These are phyloP conservation scores for Sordariomycetes sp. DNA, from an alignment of 2,329 filamentous ascomycete genomes.

Conservation along the genomic window DNA sequence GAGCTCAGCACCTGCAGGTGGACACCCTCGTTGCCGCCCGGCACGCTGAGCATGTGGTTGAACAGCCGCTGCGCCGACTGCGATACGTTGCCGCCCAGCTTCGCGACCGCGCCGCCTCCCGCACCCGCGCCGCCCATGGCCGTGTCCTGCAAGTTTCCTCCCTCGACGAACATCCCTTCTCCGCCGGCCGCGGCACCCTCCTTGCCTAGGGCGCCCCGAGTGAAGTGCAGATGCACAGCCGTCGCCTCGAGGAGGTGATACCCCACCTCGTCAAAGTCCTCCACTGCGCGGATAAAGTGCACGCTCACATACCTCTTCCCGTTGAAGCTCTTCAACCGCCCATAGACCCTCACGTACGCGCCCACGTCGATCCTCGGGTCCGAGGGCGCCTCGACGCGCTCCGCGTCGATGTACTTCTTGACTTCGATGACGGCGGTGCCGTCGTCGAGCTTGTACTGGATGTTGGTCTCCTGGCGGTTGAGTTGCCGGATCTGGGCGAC, in stretches of 20 bases:
- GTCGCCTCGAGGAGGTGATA: slow-evolving; percentile 87
- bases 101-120: slow-evolving; percentile 13
- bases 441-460: slow-evolving; percentile 88
- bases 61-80: slow-evolving; percentile 56
- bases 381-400: slow-evolving; percentile 30
- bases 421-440: slow-evolving; percentile 88
- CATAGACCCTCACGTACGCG: slow-evolving; percentile 75
- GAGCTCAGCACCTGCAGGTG: slow-evolving; percentile 67
- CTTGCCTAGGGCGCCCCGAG: slow-evolving; percentile 46
- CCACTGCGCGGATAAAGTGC: slow-evolving; percentile 66
- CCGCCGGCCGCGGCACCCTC: slow-evolving; percentile 24
- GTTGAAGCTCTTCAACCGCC: slow-evolving; percentile 71
- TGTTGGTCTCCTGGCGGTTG: slow-evolving; percentile 76
- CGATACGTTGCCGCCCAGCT: slow-evolving; percentile 32
- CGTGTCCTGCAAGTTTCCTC: slow-evolving; percentile 18
- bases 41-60: slow-evolving; percentile 49
- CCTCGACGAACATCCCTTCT: slow-evolving; percentile 44
- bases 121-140: slow-evolving; percentile 24
- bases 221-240: slow-evolving; percentile 75
- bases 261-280: slow-evolving; percentile 83
- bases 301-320: slow-evolving; percentile 72
- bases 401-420: slow-evolving; percentile 70
- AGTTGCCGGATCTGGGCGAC: slow-evolving; percentile 85
- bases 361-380: slow-evolving; percentile 51
- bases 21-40: slow-evolving; percentile 69